Base-by-base conservation (phyloP, 2,329 filamentous ascomycete genomes). In the Botrytis pseudocinerea region DNA sequence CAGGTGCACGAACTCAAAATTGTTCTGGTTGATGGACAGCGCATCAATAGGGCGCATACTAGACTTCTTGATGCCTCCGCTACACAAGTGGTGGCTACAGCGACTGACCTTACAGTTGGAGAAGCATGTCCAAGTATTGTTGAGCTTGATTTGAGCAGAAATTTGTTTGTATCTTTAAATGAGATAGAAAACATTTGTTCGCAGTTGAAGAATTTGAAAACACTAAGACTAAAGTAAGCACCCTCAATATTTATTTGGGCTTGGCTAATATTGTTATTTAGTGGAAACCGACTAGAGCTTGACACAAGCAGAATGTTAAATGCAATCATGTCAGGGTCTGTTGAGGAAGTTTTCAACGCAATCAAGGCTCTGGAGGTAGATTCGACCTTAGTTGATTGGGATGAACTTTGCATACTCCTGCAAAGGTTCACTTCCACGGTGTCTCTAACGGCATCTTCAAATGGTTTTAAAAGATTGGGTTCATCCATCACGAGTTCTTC, bases 91-190 rank as follows among this genome's bases (percentile, higher is more conserved):
- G 6, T 22, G 10, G n/a, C 73, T 64, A 32, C 25, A 32, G n/a
- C 38, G 35, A n/a, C 40, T 16, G 35, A 69, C 57, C 38, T 69
- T 42, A 78, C 82, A 25, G 87, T 91, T 64, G 78, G 79, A 10
- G 82, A 85, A 69, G 85, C 84, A n/a, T 91, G 89, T 71, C 89
- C 90, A 1, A 87, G 89, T 77, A 90, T 97, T 70, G 84, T 87
- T 1, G 93, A 97, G 79, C 85, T 98, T 63, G 95, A 98, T 80
- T 82, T 99, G 60, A 94, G 94, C 79, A 88, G 93, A 69, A 98
- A 97, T 80, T 82, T 97, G 48, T 90, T 98, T 78, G 89, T 90
- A 72, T 83, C 83, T 18, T 88, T 95, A 81, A 83, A 83, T 3
- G 89, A 92, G 38, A 86, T 97, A 16, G 86, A 89, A 28, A 85